Evolutionary conservation across 2,329 filamentous ascomycete genomes (phyloP), one percentile per base, ranked within the genome.

Genomic region (Xylariaceae sp.): DNA sequence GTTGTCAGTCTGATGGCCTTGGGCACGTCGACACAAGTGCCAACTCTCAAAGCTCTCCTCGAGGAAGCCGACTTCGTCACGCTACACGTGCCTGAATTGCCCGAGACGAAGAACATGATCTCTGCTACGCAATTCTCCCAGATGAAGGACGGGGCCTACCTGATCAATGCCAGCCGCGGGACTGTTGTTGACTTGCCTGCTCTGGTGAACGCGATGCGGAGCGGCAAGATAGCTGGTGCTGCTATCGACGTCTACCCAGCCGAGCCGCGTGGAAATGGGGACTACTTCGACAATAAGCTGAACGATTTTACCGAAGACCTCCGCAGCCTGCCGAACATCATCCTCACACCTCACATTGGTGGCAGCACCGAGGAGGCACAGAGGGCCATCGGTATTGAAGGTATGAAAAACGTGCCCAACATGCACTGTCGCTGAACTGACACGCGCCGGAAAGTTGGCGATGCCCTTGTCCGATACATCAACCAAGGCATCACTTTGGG

Each of bases 361-460:
- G 92, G 92, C 36, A 94, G 87, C 61, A 98, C 92, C 1, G 92
- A 98, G 63, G 92, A 98, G 64, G 92, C 92, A 5, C 92, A 98
- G 65, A 81, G 85, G 38, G 90, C 92, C 12, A 98, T 98, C 57
- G 92, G 92, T 49, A 74, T 93, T 27, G 92, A 98, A 69, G 74
- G 73, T 73, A 60, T 13, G 12, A 12, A 8, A 26, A 5, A n/a
- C n/a, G 6, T 6, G 24, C 12, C n/a, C n/a, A 8, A 14, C n/a
- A n/a, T 26, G 6, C n/a, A 26, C 12, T 26, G 6, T 5, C 5
- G n/a, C n/a, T 5, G 15, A n/a, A 26, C 24, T 5, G 24, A 26
- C 15, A 6, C 15, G n/a, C n/a, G n/a, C n/a, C 15, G 24, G 33
- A 46, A 39, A 77, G 92, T 98, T 38, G 79, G 76, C 44, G 82